Percentiles rank a stretch among this genome's conserved stretches.
Evolutionary conservation across 768 basidiomycete species (phyloP).

Genomic region (Polyporus arcularius): DNA sequence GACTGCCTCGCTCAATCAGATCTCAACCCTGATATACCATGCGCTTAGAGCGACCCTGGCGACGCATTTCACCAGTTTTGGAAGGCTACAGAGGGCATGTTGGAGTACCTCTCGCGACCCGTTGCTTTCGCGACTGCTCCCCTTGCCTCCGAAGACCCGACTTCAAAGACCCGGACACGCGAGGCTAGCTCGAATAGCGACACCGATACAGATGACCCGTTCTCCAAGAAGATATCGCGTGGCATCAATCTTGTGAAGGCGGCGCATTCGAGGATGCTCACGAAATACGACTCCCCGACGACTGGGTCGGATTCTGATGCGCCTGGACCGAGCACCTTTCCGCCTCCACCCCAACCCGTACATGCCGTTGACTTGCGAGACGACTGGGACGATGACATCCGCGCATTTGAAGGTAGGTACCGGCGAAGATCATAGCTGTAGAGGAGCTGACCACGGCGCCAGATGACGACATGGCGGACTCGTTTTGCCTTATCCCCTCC

Average conservation of each 20-base stretch:
- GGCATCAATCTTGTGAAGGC: conserved; percentile 34
- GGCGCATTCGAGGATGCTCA: conserved; percentile 30
- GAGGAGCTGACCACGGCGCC: neutral
- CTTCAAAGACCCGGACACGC: conserved; percentile 34
- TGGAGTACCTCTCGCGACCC: conserved; percentile 81
- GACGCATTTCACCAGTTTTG: conserved; percentile 91
- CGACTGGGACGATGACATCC: conserved; percentile 62
- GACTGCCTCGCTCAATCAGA: neutral
- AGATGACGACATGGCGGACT: conserved; percentile 77
- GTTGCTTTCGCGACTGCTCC: conserved; percentile 85
- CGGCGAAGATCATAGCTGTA: no score
- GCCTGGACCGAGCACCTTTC: conserved; percentile 27
- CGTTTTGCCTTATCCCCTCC: conserved; percentile 74
- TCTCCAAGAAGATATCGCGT: conserved; percentile 57
- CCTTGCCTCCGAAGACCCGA: conserved; percentile 46
- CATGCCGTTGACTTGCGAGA: conserved; percentile 32
- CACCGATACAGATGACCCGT: conserved; percentile 66
- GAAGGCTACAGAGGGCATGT: conserved; percentile 84
- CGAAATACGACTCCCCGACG: conserved; percentile 28
- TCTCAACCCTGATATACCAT: neutral
- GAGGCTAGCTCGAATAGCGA: conserved; percentile 64
- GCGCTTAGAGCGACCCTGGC: conserved; percentile 55
- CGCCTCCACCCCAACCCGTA: conserved; percentile 26
- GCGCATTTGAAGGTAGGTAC: conserved; percentile 61
- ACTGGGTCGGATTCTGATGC: conserved; percentile 22